phyloP scores from a whole-genome alignment of 176 grass and related monocot genomes.

The Bromus sterilis region DNA sequence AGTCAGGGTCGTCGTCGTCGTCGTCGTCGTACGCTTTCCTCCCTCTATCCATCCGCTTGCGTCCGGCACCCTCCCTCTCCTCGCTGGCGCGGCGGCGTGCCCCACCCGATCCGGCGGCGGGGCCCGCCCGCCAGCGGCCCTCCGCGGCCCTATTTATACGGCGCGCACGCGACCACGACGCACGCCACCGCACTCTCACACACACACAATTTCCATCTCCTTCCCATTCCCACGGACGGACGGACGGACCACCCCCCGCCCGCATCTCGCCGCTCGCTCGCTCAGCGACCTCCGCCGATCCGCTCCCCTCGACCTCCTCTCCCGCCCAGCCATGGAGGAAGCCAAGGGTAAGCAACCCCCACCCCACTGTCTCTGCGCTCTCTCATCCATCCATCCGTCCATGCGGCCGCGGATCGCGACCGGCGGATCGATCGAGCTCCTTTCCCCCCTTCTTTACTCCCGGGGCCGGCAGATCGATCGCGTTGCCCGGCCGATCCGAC shows the following conservation, averaged over 20 bases:
- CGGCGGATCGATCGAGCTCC: neutral
- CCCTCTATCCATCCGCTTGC: too few species aligned
- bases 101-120: too few species aligned
- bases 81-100: too few species aligned
- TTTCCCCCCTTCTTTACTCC: neutral
- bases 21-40: too few species aligned
- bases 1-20: too few species aligned
- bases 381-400: neutral
- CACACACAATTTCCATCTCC: too few species aligned
- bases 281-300: neutral
- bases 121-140: too few species aligned
- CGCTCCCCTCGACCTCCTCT: neutral
- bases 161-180: neutral
- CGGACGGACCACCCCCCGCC: neutral
- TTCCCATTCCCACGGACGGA: neutral
- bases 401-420: neutral
- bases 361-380: too few species aligned
- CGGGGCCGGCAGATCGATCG: too few species aligned
- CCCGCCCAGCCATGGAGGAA: slow-evolving; percentile 46
- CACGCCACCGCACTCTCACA: too few species aligned
- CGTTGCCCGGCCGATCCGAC: neutral
- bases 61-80: too few species aligned
- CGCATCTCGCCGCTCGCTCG: neutral
- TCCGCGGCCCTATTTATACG: neutral
- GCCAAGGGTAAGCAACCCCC: slow-evolving; percentile 38